These are phyloP conservation scores for Ganoderma sinense DNA, from an alignment of 1,284 basidiomycete species.

Conservation along the genomic window DNA sequence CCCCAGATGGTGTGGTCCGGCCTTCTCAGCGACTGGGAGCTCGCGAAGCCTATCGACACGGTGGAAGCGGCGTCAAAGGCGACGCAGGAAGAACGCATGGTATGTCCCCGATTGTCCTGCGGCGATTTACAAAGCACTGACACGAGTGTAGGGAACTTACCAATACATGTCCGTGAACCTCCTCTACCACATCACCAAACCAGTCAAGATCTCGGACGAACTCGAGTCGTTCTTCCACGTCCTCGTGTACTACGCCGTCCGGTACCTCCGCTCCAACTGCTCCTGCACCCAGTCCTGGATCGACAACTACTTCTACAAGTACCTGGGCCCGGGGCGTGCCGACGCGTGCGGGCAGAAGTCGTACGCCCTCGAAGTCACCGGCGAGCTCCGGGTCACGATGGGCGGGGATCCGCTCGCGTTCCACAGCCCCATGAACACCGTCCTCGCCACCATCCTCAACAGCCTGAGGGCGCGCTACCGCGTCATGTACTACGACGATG, in stretches of 20 bases:
- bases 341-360: neutral
- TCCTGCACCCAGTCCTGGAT: neutral
- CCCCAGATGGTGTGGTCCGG: constrained; percentile 6
- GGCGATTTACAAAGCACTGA: neutral
- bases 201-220: constrained; percentile 7
- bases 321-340: neutral
- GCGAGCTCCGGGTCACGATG: neutral
- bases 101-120: neutral
- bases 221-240: constrained; percentile 19
- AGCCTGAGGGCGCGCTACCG: neutral
- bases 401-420: neutral
- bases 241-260: constrained; percentile 2
- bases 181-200: neutral
- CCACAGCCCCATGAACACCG: neutral
- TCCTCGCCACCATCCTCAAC: neutral
- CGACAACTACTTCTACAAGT: neutral
- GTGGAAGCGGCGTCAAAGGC: neutral
- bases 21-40: constrained; percentile 23
- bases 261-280: constrained; percentile 2
- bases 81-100: constrained; percentile 13
- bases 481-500: neutral
- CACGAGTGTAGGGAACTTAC: constrained; percentile 16
- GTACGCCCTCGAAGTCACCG: neutral
- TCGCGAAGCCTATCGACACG: constrained; percentile 10
- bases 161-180: constrained; percentile 20